phyloP scores from a whole-genome alignment of 257 asterid species.

The Gardenia jasminoides region DNA sequence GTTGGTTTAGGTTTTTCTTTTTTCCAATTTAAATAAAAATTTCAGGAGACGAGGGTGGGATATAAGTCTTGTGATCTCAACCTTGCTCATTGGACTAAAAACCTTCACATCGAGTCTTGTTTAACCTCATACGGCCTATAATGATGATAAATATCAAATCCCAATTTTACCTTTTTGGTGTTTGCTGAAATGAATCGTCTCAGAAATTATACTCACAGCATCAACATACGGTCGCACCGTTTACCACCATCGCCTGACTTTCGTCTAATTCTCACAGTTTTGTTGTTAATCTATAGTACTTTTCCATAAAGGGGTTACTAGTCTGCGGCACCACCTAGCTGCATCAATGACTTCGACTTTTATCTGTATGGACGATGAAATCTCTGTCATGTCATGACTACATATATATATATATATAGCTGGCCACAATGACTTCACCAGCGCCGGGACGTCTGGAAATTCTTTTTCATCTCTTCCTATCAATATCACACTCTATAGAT shows the following conservation, averaged over 20 bases:
- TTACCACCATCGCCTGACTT: background rate
- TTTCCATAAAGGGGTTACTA: background rate
- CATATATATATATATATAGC: too few species aligned
- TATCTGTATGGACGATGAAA: background rate
- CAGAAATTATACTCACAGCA: background rate
- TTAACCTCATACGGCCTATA: too few species aligned
- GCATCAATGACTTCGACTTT: background rate
- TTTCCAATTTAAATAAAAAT: too few species aligned
- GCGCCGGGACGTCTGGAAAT: constrained; percentile 1
- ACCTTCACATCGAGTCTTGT: too few species aligned
- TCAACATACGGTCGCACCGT: background rate
- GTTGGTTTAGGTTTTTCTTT: background rate
- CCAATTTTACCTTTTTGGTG: background rate
- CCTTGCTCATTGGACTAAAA: background rate
- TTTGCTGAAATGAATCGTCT: background rate
- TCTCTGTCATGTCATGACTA: constrained; percentile 3
- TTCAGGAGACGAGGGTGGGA: too few species aligned
- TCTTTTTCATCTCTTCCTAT: constrained; percentile 4
- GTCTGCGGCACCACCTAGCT: background rate
- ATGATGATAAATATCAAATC: background rate
- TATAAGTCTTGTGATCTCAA: too few species aligned
- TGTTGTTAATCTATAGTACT: background rate
- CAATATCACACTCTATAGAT: background rate
- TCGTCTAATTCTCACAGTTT: background rate
- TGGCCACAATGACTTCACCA: background rate